A percentile compares a stretch with the other conserved stretches of the same genome.
phyloP scores from a whole-genome alignment of 306 rosid genomes.

The Corylus heterophylla region DNA sequence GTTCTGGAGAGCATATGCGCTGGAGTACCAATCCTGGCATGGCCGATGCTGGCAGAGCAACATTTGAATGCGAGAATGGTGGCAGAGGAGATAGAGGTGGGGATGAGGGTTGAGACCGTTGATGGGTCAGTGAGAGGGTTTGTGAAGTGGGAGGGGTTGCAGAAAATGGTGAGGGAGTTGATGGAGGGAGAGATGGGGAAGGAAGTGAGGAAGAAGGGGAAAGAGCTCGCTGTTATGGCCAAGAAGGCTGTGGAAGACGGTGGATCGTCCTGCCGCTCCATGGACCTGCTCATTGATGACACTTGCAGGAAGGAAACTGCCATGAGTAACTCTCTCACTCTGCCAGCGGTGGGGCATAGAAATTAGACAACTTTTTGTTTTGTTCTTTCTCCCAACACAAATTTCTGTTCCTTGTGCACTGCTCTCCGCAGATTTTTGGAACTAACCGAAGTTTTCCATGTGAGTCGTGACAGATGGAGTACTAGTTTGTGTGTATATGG shows the following conservation, averaged over 20 bases:
- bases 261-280: conserved; percentile 41
- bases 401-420: too few relatives aligned
- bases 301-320: too few relatives aligned
- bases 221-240: conserved; percentile 34
- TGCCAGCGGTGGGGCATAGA: too few relatives aligned
- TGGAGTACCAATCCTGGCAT: conserved; percentile 50
- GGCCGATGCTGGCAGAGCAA: conserved; percentile 54
- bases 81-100: conserved; percentile 48
- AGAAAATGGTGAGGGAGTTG: conserved; percentile 37
- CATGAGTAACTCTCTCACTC: too few relatives aligned
- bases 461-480: too few relatives aligned
- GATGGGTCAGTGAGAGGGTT: conserved; percentile 31
- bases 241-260: conserved; percentile 41
- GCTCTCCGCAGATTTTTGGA: too few relatives aligned
- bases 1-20: conserved; percentile 48
- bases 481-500: too few relatives aligned
- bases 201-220: conserved; percentile 34
- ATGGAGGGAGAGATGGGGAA: conserved; percentile 48
- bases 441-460: too few relatives aligned
- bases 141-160: conserved; percentile 41
- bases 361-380: too few relatives aligned
- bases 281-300: conserved; percentile 23
- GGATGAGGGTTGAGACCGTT: conserved; percentile 36
- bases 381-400: too few relatives aligned
- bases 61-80: conserved; percentile 50